Base-by-base conservation (phyloP, 2,329 filamentous ascomycete species). In the Microthyrium microscopicum region DNA sequence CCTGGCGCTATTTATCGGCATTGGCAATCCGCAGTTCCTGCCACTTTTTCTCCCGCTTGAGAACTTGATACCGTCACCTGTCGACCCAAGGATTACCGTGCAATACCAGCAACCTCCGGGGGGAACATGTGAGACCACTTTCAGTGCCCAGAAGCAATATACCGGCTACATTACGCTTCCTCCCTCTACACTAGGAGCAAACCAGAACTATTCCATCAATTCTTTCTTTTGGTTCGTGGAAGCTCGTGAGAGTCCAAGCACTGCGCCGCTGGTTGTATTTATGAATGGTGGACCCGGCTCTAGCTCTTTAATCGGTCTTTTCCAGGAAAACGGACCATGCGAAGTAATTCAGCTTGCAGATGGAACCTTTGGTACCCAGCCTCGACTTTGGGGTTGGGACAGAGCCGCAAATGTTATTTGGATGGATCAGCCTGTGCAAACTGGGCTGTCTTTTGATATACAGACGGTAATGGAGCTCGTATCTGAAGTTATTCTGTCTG, bases 221-320 rank as follows among this genome's bases (percentile, higher is more conserved):
- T 73, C 67, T 31, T 76, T 73, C 50, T 77, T 75, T 51, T 72
- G 70, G 68, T 75, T 73, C 45, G 67, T 75, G 42, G 69, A 73
- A 42, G 57, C 70, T 5, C 57, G 67, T 5, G 57, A 66, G 33
- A 55, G 61, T 41, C 58, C 69, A 2, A 46, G 68, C 40, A 48
- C 56, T 41, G 53, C 60, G 60, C 62, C 64, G 4, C 49, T 74
- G 30, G 67, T 70, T 3, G 66, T 77, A 45, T 78, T 49, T 48
- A 58, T 79, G 41, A 77, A 76, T 49, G 74, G 74, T 32, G 73
- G 74, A 2, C 73, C 74, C 2, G 74, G 74, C 4, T 63, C 62
- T 29, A 74, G 69, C 46, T 75, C 70, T 33, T 64, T 78, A 60
- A 61, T 71, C 36, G 73, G 73, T 18, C 58, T 78, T 42, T 77